Evolutionary conservation across 2,329 filamentous ascomycete species (phyloP), one percentile per base, ranked within the genome.

Genomic region (Sporothrix euskadiensis): DNA sequence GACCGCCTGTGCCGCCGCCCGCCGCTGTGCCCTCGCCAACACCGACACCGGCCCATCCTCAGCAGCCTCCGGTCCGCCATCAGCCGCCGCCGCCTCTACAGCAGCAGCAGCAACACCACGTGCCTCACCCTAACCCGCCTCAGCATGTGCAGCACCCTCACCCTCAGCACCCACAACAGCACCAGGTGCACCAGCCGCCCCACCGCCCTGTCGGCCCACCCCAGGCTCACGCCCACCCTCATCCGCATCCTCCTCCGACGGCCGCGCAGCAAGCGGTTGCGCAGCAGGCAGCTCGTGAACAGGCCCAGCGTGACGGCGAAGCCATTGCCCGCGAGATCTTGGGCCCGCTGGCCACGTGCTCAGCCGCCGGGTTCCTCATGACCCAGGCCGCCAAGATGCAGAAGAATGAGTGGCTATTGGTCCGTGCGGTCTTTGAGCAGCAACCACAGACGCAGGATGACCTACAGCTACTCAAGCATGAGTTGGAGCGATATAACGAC

Each of bases 401-500:
- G 63, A 85, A 88, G n/a, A 83, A 87, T 19, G 92, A 97, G 79
- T 91, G 96, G 87, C 85, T 88, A 72, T 88, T 96, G 39, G 88
- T 98, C 75, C 86, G 88, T 70, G 85, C 87, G 54, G 90, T 95
- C 16, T 85, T 94, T 32, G 86, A 90, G 69, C 84, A 86, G 12
- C 90, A 94, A 72, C 88, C 89, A 0, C 86, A 86, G 30, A 88
- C 92, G 0, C 85, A 89, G 30, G 86, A 89, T 1, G 89, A 94
- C 78, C 80, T 91, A 22, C 82, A 85, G 69, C 84, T 88, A 71
- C 82, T 91, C 3, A 88, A 87, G 49, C 81, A 82, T 63, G 82
- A 90, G 26, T 79, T 91, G 14, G 88, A 89, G 72, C 85, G 84
- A 75, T 75, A 65, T 30, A 74, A 75, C 10, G 72, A 74, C n/a